phyloP scores from a whole-genome alignment of 2,329 filamentous ascomycete genomes.

The Fusarium sp. region DNA sequence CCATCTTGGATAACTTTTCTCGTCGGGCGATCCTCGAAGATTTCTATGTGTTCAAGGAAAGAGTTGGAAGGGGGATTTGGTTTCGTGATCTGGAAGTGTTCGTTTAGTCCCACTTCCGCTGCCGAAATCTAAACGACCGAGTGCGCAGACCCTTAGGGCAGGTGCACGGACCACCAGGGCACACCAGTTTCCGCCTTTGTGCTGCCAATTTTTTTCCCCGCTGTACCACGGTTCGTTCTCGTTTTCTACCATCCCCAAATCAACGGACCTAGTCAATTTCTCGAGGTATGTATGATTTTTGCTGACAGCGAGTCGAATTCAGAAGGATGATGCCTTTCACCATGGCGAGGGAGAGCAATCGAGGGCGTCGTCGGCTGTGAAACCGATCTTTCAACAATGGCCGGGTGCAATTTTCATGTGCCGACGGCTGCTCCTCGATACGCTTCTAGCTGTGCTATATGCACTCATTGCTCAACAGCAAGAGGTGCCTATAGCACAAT shows the following conservation, averaged over 20 bases:
- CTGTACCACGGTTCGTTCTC: slow-evolving; percentile 19
- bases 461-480: background rate
- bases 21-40: slow-evolving; percentile 78
- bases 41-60: slow-evolving; percentile 54
- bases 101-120: slow-evolving; percentile 52
- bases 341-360: slow-evolving; percentile 73
- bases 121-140: slow-evolving; percentile 50
- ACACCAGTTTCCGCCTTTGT: slow-evolving; percentile 45
- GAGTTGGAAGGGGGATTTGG: slow-evolving; percentile 41
- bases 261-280: slow-evolving; percentile 46
- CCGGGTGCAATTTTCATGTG: slow-evolving; percentile 12
- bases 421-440: slow-evolving; percentile 58
- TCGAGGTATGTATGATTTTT: slow-evolving; percentile 59
- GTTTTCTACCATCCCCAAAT: slow-evolving; percentile 42
- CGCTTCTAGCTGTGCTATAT: slow-evolving; percentile 58
- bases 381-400: slow-evolving; percentile 28
- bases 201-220: slow-evolving; percentile 29
- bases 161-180: slow-evolving; percentile 57
- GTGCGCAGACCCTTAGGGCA: slow-evolving; percentile 56
- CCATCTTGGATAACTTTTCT: slow-evolving; percentile 68
- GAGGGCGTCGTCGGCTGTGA: slow-evolving; percentile 47
- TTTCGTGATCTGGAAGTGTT: slow-evolving; percentile 49
- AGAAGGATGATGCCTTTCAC: slow-evolving; percentile 58
- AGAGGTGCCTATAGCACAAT: background rate
- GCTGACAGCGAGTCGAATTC: slow-evolving; percentile 49